These are phyloP conservation scores for Amphibolis antarctica DNA, from an alignment of 106 monocot species.

Conservation along the genomic window DNA sequence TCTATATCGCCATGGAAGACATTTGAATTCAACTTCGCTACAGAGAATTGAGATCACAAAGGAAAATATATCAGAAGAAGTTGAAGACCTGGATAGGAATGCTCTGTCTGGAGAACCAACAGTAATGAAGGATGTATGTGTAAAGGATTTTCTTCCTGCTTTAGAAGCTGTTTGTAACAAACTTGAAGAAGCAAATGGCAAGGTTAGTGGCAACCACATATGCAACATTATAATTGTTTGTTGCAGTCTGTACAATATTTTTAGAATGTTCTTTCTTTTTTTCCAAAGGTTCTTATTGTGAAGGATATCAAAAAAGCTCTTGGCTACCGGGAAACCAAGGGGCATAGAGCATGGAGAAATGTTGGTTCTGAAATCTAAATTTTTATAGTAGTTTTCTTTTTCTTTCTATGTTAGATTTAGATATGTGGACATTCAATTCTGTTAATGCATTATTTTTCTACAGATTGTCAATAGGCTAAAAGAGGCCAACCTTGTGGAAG, in stretches of 20 bases:
- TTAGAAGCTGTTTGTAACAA: constrained; percentile 14
- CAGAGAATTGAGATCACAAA: constrained; percentile 11
- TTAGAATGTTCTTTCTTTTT: background rate
- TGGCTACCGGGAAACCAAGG: constrained; percentile 6
- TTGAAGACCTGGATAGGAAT: background rate
- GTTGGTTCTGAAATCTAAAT: constrained; percentile 8
- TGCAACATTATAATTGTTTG: background rate
- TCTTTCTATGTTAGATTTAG: background rate
- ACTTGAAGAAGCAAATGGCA: constrained; percentile 13
- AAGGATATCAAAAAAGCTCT: constrained; percentile 10
- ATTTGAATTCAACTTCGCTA: constrained; percentile 8
- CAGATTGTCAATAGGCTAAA: constrained; percentile 13
- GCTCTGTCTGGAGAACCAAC: background rate
- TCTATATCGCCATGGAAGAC: constrained; percentile 10
- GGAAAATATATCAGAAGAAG: background rate
- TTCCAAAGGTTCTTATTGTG: constrained; percentile 9
- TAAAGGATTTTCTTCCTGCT: constrained; percentile 17
- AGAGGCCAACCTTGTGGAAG: constrained; percentile 17
- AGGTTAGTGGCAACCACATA: background rate
- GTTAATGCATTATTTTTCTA: background rate
- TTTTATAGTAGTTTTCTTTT: background rate
- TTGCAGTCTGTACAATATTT: background rate
- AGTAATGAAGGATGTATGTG: constrained; percentile 1
- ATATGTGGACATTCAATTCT: background rate
- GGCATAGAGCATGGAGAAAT: constrained; percentile 23